Evolutionary conservation across 352 stramenopile species (phyloP), one percentile per base, ranked within the genome.

Genomic region (Phytophthora constricta): DNA sequence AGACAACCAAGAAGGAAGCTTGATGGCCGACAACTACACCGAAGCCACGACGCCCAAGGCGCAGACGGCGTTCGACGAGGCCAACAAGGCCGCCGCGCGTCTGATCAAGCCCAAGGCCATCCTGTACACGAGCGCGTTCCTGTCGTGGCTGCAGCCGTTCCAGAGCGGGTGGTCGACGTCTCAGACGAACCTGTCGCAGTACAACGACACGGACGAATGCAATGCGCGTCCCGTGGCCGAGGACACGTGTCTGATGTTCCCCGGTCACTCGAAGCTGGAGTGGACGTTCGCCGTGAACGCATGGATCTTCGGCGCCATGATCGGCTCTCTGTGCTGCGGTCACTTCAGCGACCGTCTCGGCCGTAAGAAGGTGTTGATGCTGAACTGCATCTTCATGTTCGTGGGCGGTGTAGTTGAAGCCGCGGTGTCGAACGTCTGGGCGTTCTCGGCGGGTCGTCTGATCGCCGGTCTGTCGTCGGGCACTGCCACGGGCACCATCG

Each of bases 321-420:
- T 67, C 20, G 59, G 77, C 22, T 62, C 63, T 20, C 67, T 89
- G 25, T 54, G 56, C 45, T 76, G 68, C 56, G 70, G 72, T 9
- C 48, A 57, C 11, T 84, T 71, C 55, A 55, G 58, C 53, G 70
- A 77, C 66, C 33, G 39, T 14, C 68, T 64, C 22, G 70, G 70
- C 28, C 70, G 70, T 22, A 65, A 68, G 52, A 53, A 56, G 39
- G 49, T 50, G 31, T 23, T 77, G 51, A 58, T 58, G 37, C 31
- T 43, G 23, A 68, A 68, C 52, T 68, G 61, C 43, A 20, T 46
- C 33, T 58, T 81, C 56, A 81, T 81, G 69, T 62, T 74, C 47
- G 59, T 60, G n/a, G 69, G 69, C 5, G 69, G 53, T 9, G 55
- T 49, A 17, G 25, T 79, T 25, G 69, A 80, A 59, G 51, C 34